phyloP scores from a whole-genome alignment of 345 rosid genomes.

The Eutrema heterophyllum region DNA sequence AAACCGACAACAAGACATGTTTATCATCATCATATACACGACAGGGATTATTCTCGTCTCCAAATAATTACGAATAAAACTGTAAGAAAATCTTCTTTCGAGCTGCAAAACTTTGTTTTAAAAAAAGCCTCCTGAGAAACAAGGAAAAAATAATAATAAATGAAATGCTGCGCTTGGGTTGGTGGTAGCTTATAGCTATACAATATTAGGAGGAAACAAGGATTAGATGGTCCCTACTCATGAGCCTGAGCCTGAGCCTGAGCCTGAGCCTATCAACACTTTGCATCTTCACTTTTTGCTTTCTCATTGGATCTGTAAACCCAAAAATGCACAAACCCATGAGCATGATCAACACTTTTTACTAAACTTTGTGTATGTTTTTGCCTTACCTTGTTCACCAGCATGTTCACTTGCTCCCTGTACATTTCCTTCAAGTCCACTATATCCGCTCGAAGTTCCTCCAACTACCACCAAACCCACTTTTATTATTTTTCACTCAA shows the following conservation, averaged over 20 bases:
- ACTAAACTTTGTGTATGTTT: not conserved
- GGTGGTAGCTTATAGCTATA: slow-evolving; percentile 25
- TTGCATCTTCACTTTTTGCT: slow-evolving; percentile 9
- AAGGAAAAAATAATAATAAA: not conserved
- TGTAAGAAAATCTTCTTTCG: not conserved
- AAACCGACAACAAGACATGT: no score
- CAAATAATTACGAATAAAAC: slow-evolving; percentile 18
- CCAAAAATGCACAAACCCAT: slow-evolving; percentile 6
- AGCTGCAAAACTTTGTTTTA: not conserved
- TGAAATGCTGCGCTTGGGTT: not conserved
- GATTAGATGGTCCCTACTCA: slow-evolving; percentile 1
- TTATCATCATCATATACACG: no score
- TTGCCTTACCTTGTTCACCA: slow-evolving; percentile 80
- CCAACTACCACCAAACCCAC: slow-evolving; percentile 60
- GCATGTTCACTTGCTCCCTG: slow-evolving; percentile 98
- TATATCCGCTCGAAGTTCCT: slow-evolving; percentile 96
- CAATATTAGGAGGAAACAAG: not conserved
- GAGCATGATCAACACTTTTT: not conserved
- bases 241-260: not conserved
- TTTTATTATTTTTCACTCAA: not conserved
- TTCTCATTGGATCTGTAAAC: slow-evolving; percentile 27
- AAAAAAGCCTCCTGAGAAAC: not conserved
- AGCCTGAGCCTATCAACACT: slow-evolving; percentile 3
- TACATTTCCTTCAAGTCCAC: slow-evolving; percentile 99
- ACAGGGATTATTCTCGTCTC: not conserved